Evolutionary conservation across 345 rosid genomes (phyloP).

Genomic region (Populus euphratica): DNA sequence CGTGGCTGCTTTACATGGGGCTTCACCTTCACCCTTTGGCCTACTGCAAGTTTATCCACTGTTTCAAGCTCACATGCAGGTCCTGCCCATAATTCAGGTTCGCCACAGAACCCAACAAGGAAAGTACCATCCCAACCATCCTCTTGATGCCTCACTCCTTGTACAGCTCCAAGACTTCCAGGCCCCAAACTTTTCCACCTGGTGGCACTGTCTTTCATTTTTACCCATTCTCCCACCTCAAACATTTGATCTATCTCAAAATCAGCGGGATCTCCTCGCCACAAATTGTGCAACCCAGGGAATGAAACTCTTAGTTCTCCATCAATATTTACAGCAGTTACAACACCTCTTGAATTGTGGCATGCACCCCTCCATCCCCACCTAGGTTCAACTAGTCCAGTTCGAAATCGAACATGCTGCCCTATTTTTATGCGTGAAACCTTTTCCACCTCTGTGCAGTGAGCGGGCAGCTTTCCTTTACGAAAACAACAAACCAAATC

Average conservation of each 20-base stretch:
- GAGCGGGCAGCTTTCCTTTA: constrained; percentile 70
- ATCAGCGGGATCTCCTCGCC: constrained; percentile 97
- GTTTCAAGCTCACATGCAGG: constrained; percentile 63
- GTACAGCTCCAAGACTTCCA: constrained; percentile 80
- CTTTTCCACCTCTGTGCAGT: constrained; percentile 84
- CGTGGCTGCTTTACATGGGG: constrained; percentile 80
- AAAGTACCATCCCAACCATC: constrained; percentile 84
- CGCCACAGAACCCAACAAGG: constrained; percentile 76
- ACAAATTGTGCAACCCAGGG: constrained; percentile 70
- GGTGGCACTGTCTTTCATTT: constrained; percentile 50
- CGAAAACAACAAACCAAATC: constrained; percentile 97
- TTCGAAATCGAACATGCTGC: constrained; percentile 78
- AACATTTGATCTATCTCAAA: constrained; percentile 67
- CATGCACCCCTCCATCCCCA: constrained; percentile 98
- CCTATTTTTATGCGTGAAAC: constrained; percentile 73
- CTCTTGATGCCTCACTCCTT: constrained; percentile 74
- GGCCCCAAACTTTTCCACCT: constrained; percentile 79
- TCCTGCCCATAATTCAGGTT: constrained; percentile 93
- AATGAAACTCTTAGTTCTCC: constrained; percentile 89
- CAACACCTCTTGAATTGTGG: constrained; percentile 68
- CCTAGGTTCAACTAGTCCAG: constrained; percentile 77
- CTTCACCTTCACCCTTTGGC: constrained; percentile 77
- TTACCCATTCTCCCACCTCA: constrained; percentile 97
- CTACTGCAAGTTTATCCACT: constrained; percentile 54
- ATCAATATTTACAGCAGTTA: constrained; percentile 86